Evolutionary conservation across 805 yeast genomes (phyloP).

Genomic region (Spathaspora arborariae): DNA sequence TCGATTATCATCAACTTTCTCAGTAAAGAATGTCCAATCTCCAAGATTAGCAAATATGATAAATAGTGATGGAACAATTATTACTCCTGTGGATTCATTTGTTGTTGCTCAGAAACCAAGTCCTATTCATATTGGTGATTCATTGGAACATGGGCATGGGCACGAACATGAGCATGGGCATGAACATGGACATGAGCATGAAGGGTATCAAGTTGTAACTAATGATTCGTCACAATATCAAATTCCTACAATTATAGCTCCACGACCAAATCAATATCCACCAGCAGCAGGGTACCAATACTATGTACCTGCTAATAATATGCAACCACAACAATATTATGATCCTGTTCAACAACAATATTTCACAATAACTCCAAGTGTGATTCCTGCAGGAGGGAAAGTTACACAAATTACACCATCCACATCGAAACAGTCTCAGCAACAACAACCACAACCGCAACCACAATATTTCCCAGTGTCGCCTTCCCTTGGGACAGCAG

Average conservation of each 20-base stretch:
- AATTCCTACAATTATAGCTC: background rate
- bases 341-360: slow-evolving; percentile 44
- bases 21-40: slow-evolving; percentile 29
- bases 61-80: slow-evolving; percentile 43
- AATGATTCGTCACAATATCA: background rate
- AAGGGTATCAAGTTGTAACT: slow-evolving; percentile 1
- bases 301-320: slow-evolving; percentile 16
- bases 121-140: slow-evolving; percentile 4
- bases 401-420: slow-evolving; percentile 15
- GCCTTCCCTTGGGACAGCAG: slow-evolving; percentile 4
- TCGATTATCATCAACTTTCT: slow-evolving; percentile 36
- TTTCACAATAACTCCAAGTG: slow-evolving; percentile 34
- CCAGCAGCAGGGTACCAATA: slow-evolving; percentile 11
- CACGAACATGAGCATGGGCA: no score
- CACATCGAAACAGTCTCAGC: slow-evolving; percentile 30
- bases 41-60: slow-evolving; percentile 39
- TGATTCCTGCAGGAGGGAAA: slow-evolving; percentile 19
- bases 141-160: slow-evolving; percentile 4
- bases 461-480: slow-evolving; percentile 16
- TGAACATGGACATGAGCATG: slow-evolving; percentile 6
- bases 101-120: slow-evolving; percentile 10
- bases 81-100: slow-evolving; percentile 35
- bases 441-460: slow-evolving; percentile 11
- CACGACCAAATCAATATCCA: slow-evolving; percentile 5
- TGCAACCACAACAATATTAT: slow-evolving; percentile 38